Percentiles rank a stretch among this genome's conserved stretches.
These are phyloP conservation scores for Rhynchosporium secalis DNA, from an alignment of 2,329 filamentous ascomycete species.

Conservation along the genomic window DNA sequence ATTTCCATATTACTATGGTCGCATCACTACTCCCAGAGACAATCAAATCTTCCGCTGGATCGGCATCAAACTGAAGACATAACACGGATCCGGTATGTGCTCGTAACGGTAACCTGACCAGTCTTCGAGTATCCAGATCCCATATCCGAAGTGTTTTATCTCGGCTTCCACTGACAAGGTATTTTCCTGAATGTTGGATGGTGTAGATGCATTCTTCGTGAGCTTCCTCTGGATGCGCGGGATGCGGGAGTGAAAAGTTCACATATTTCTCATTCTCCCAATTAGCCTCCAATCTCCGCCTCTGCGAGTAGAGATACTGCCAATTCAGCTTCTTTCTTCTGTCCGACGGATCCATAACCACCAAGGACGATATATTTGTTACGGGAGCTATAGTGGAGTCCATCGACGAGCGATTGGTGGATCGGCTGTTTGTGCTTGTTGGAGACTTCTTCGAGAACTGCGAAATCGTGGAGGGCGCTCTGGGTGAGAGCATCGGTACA, in stretches of 20 bases:
- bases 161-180: constrained; percentile 88
- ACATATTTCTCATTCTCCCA: constrained; percentile 81
- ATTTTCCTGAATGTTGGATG: constrained; percentile 82
- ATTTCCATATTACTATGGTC: constrained; percentile 86
- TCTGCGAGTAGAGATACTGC: constrained; percentile 90
- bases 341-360: constrained; percentile 53
- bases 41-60: constrained; percentile 85
- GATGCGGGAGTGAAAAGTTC: constrained; percentile 90
- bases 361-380: constrained; percentile 34
- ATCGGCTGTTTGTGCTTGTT: constrained; percentile 13
- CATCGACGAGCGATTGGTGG: constrained; percentile 20
- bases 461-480: constrained; percentile 7
- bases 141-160: constrained; percentile 87
- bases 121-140: constrained; percentile 78
- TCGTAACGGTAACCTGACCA: constrained; percentile 70
- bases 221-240: constrained; percentile 74
- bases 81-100: constrained; percentile 87
- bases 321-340: constrained; percentile 73
- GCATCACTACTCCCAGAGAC: constrained; percentile 94
- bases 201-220: constrained; percentile 95
- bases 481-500: constrained; percentile 26
- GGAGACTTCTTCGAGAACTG: constrained; percentile 21
- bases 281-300: constrained; percentile 81
- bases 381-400: constrained; percentile 22
- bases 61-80: constrained; percentile 91